Evolutionary conservation across 352 stramenopile species (phyloP).

Genomic region (Globisporangium carolinianum): DNA sequence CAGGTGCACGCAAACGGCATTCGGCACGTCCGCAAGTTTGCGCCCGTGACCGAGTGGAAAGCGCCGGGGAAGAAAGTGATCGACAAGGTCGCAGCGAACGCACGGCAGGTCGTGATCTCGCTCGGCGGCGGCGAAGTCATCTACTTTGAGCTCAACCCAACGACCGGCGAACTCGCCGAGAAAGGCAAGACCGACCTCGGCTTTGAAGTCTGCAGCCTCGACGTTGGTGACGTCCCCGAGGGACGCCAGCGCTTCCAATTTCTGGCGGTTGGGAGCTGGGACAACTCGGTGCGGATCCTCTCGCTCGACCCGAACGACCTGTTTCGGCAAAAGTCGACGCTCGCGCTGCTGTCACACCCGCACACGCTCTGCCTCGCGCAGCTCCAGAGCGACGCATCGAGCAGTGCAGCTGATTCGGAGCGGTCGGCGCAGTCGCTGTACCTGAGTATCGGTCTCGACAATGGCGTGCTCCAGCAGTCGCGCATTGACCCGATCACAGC

Average conservation of each 20-base stretch:
- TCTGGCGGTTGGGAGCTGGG: constrained; percentile 92
- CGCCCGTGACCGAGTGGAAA: constrained; percentile 95
- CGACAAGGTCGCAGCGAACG: constrained; percentile 94
- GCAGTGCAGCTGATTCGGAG: constrained; percentile 26
- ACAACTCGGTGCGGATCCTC: constrained; percentile 91
- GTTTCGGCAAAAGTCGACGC: constrained; percentile 80
- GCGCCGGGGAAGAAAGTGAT: constrained; percentile 97
- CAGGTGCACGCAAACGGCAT: constrained; percentile 96
- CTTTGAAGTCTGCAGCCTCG: constrained; percentile 96
- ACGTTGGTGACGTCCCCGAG: constrained; percentile 92
- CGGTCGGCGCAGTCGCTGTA: constrained; percentile 66
- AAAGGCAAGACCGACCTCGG: constrained; percentile 91
- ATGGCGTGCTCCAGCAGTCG: constrained; percentile 93
- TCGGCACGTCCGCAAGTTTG: constrained; percentile 92
- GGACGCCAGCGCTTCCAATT: constrained; percentile 94
- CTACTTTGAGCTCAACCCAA: constrained; percentile 96
- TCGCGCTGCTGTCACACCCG: constrained; percentile 77
- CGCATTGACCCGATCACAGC: constrained; percentile 86
- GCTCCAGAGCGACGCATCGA: constrained; percentile 70
- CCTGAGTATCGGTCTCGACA: constrained; percentile 89
- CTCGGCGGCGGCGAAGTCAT: constrained; percentile 94
- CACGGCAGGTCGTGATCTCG: constrained; percentile 95
- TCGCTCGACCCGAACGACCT: constrained; percentile 91
- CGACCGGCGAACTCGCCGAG: constrained; percentile 90
- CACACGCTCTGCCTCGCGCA: constrained; percentile 77